Evolutionary conservation across 2,329 filamentous ascomycete genomes (phyloP).

Genomic region (Paecilomyces fulvus): DNA sequence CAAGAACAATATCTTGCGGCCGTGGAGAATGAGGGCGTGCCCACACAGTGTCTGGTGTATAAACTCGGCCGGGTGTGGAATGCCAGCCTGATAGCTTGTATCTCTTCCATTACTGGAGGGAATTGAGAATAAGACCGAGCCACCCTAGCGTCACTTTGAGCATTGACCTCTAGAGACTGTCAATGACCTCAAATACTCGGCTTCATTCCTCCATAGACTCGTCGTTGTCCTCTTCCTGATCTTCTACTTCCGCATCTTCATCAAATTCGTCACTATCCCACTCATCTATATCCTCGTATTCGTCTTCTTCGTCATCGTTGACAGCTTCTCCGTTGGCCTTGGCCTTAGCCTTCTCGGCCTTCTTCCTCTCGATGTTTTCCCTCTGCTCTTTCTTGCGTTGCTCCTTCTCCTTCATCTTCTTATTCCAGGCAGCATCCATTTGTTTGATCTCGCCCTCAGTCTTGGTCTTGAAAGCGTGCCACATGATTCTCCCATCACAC

Average conservation of each 20-base stretch:
- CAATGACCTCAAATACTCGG: neutral
- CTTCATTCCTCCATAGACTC: slow-evolving; percentile 36
- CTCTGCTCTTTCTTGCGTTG: slow-evolving; percentile 71
- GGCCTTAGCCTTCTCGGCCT: slow-evolving; percentile 50
- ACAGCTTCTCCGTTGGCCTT: slow-evolving; percentile 33
- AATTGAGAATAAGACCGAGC: neutral
- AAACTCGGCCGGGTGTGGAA: neutral
- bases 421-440: slow-evolving; percentile 75
- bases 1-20: neutral
- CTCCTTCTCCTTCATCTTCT: slow-evolving; percentile 71
- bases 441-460: slow-evolving; percentile 65
- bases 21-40: neutral
- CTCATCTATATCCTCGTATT: slow-evolving; percentile 46
- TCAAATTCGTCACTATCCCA: slow-evolving; percentile 46
- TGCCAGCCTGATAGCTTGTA: neutral
- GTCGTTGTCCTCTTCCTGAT: slow-evolving; percentile 29
- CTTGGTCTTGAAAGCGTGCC: slow-evolving; percentile 94
- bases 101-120: neutral
- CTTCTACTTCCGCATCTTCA: slow-evolving; percentile 40
- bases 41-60: neutral
- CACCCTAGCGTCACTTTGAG: slow-evolving; percentile 7
- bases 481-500: slow-evolving; percentile 85
- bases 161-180: slow-evolving; percentile 6
- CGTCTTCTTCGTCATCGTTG: slow-evolving; percentile 40
- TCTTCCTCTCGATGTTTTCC: slow-evolving; percentile 85